A percentile compares a stretch with the other conserved stretches of the same genome.
phyloP scores from a whole-genome alignment of 1,284 basidiomycete species.

The Ustilago tritici region DNA sequence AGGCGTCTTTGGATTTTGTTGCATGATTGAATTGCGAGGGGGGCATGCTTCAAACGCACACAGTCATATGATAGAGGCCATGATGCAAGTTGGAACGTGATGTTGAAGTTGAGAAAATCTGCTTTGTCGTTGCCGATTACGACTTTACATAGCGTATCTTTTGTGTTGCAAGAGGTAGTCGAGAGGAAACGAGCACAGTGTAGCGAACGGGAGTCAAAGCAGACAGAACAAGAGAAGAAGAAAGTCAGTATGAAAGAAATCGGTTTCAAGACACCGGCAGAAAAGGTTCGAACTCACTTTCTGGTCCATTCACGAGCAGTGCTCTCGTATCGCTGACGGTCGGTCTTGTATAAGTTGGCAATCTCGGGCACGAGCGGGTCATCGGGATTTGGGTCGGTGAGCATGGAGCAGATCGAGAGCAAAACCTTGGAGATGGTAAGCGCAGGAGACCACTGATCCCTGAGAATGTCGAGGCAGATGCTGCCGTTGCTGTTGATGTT shows the following conservation, averaged over 20 bases:
- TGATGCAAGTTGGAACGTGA: conserved; percentile 27
- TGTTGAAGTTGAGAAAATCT: neutral
- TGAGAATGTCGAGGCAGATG: conserved; percentile 96
- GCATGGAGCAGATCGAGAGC: conserved; percentile 69
- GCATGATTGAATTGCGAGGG: conserved; percentile 32
- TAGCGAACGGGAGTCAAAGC: neutral
- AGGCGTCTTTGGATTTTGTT: neutral
- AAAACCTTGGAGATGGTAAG: conserved; percentile 91
- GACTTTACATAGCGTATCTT: conserved; percentile 53
- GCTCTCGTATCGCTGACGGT: conserved; percentile 68
- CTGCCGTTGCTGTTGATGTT: conserved; percentile 98
- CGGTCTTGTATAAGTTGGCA: conserved; percentile 69
- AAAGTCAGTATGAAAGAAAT: neutral
- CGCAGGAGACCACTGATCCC: conserved; percentile 84
- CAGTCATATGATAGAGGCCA: conserved; percentile 27
- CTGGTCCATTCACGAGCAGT: conserved; percentile 69
- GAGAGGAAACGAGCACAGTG: neutral
- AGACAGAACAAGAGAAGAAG: neutral
- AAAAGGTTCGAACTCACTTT: conserved; percentile 54
- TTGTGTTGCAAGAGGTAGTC: neutral
- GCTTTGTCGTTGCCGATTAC: conserved; percentile 18
- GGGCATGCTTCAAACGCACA: conserved; percentile 31
- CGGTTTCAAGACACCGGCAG: neutral
- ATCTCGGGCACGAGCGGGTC: conserved; percentile 70
- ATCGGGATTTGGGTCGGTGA: conserved; percentile 70